Base-by-base conservation (phyloP, 2,329 filamentous ascomycete species). In the Ambrosiella xylebori region DNA sequence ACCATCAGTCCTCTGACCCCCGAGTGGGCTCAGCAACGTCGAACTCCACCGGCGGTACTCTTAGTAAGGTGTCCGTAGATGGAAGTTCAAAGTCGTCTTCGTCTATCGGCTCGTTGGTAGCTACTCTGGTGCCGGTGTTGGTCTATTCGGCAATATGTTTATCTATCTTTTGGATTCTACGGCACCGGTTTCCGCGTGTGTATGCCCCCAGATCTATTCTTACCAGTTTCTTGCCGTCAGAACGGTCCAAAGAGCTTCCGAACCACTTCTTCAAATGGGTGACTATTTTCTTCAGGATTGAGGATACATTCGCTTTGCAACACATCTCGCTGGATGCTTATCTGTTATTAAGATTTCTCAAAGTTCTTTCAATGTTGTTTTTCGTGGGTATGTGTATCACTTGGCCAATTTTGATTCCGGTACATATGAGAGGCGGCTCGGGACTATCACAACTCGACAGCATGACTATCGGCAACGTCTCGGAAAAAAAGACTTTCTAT, bases 241-340 rank as follows among this genome's bases (percentile, higher is more conserved):
- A 83, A 64, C 77, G 80, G 40, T 78, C 76, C 54, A 77, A 77
- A 1, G 66, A 71, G 13, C 72, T 81, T 1, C 76, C 79, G 1
- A 71, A 66, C n/a, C 80, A 81, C 49, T 68, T 78, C 55, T 74
- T 83, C 65, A 74, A 76, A 64, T 86, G 83, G 83, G 69, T 86
- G 61, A 69, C 68, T 45, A 71, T 76, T 8, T 82, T 86, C 69
- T 79, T 78, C 71, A 78, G 77, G 64, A 70, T 81, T 52, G 74
- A 77, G 5, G 90, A 96, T 69, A 82, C 81, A 60, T 93, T 88
- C 65, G 78, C 89, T 35, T 78, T 96, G 45, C 85, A 90, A 64
- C 88, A 95, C 69, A 86, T 89, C 68, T 89, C 88, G 2, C 78
- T 97, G 62, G 91, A 97, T 68, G 83, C 85, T 38, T 97, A 89